Conservation (phyloP, 768 basidiomycete genomes). For the Pulveroboletus ravenelii region DNA sequence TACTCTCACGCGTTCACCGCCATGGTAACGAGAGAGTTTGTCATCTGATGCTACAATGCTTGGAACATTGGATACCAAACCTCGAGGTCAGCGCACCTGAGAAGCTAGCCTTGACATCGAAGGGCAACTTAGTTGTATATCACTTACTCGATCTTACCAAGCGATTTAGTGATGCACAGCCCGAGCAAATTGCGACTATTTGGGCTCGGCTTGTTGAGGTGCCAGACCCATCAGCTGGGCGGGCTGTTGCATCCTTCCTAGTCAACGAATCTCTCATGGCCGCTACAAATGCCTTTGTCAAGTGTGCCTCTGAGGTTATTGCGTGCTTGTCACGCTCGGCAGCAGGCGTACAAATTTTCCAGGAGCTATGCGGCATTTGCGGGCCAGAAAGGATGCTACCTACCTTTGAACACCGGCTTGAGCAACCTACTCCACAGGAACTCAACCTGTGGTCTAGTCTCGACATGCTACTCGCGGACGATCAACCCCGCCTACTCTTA, state of each 20-base stretch:
- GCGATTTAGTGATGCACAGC: constrained; percentile 65
- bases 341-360: constrained; percentile 67
- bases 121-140: constrained; percentile 64
- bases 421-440: constrained; percentile 56
- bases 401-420: constrained; percentile 65
- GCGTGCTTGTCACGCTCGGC: constrained; percentile 78
- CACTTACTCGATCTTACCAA: constrained; percentile 81
- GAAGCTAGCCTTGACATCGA: constrained; percentile 27
- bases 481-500: constrained; percentile 63
- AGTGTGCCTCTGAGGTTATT: constrained; percentile 75
- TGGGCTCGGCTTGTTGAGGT: constrained; percentile 77
- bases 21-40: constrained; percentile 45
- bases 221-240: constrained; percentile 68
- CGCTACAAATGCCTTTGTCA: constrained; percentile 71
- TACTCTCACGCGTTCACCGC: constrained; percentile 62
- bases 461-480: constrained; percentile 63
- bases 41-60: constrained; percentile 66
- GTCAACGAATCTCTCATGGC: constrained; percentile 86
- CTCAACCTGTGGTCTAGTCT: constrained; percentile 78
- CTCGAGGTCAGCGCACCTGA: constrained; percentile 55
- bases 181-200: constrained; percentile 74
- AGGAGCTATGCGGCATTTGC: constrained; percentile 80
- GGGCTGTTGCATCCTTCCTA: constrained; percentile 75
- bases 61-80: constrained; percentile 81
- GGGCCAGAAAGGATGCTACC: constrained; percentile 83